Conservation (phyloP, 176 grass and related monocot genomes). For the Areca catechu region DNA sequence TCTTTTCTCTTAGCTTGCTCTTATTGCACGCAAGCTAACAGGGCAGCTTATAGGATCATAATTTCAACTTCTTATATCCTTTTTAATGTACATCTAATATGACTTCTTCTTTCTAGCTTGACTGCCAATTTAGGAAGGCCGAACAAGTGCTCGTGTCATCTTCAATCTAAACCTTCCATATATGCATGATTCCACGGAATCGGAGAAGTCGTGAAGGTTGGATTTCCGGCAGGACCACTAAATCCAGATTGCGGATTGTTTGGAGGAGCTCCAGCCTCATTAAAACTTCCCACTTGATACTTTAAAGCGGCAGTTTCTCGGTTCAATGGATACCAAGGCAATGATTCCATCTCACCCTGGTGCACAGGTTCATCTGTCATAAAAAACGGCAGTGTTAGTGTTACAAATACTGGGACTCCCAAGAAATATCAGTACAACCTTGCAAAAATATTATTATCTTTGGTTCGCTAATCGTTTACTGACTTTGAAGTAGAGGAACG, state of each 20-base stretch:
- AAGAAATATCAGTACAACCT: too few species aligned
- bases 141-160: too few species aligned
- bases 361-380: constrained; percentile 30
- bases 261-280: constrained; percentile 6
- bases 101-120: too few species aligned
- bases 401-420: too few species aligned
- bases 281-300: constrained; percentile 19
- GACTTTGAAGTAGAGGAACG: constrained; percentile 46
- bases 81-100: constrained; percentile 9
- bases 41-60: constrained; percentile 10
- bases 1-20: constrained; percentile 9
- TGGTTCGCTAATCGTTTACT: background rate
- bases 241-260: constrained; percentile 17
- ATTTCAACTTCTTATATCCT: constrained; percentile 9
- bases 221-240: constrained; percentile 4
- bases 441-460: too few species aligned
- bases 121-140: too few species aligned
- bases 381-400: background rate
- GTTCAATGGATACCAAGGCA: constrained; percentile 19
- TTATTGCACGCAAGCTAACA: constrained; percentile 18
- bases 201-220: background rate
- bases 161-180: background rate
- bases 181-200: background rate
- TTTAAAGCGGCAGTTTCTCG: constrained; percentile 18
- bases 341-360: background rate